Evolutionary conservation across 257 asterid genomes (phyloP), one percentile per base, ranked within the genome.

Genomic region (Solanum chmielewskii): DNA sequence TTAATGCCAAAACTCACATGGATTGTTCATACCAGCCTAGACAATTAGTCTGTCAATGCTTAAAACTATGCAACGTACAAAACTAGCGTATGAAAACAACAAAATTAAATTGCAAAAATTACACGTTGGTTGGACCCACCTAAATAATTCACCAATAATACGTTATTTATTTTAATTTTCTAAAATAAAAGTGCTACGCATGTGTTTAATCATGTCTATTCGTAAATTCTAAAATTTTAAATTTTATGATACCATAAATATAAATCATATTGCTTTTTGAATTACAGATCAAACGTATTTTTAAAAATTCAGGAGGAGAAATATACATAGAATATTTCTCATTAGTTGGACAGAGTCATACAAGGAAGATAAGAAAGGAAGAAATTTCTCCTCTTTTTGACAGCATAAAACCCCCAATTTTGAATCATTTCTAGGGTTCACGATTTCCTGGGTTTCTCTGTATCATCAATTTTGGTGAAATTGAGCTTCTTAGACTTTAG

Each of bases 201-300:
- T 59, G 66, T 7, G 0, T 59, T 59, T 59, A 7, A 3, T 20
- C 5, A 59, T 59, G 12, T 59, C 11, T 59, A 0, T 20, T 59
- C 2, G 5, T 1, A 2, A 20, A 56, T 2, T 16, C 7, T 16
- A 0, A 52, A 16, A 0, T 1, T 45, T 4, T 47, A 8, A 56
- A 0, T 56, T 56, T 3, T 18, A 11, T 56, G 6, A 56, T 0
- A 7, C 4, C n/a, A 20, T 20, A 8, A 0, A 20, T 1, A 59
- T 7, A 10, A 59, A 20, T 59, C 8, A 0, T 56, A 1, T 52
- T 6, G 0, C 16, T 18, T 18, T 18, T 2, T 0, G 2, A 56
- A n/a, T n/a, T n/a, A n/a, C n/a, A n/a, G 2, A 56, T 0, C 5
- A 0, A 56, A 56, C 11, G 2, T 56, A 56, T 56, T 56, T 56